Evolutionary conservation across 768 basidiomycete species (phyloP), one percentile per base, ranked within the genome.

Genomic region (Agrocybe chaxingu): DNA sequence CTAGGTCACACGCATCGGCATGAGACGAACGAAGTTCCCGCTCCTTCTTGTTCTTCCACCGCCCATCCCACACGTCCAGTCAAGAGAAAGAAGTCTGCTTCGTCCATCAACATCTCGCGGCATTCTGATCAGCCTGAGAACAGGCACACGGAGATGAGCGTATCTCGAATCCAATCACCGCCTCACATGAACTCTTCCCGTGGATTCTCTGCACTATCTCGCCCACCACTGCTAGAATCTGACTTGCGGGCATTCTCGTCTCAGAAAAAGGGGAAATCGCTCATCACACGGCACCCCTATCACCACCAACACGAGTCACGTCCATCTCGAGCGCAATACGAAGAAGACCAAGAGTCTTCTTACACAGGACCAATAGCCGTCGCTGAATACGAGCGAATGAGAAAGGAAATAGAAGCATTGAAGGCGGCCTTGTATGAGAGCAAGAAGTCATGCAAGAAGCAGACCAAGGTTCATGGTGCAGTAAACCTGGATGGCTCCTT

Each of bases 371-470:
- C 75, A 7, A 51, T 76, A 52, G 72, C 77, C 4, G 60, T 66
- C 9, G 71, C 76, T 9, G 82, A 84, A 57, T 73, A 73, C 47
- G 76, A 77, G n/a, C 72, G 71, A 34, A 64, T 85, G 64, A 80
- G 73, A 62, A 75, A 71, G 32, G 84, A 89, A 55, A 58, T 85
- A 4, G 83, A 86, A 42, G 49, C 54, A 4, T 68, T 82, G 54
- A 83, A 80, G 64, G 79, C 72, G 60, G 58, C 74, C 19, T 58
- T 72, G 5, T 65, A 70, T 16, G 77, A 81, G 12, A 67, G 61
- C 48, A 81, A 74, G 63, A 85, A 79, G 56, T 60, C 58, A 0
- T 61, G 73, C 0, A 83, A 76, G 67, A 80, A 79, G 51, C 80
- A 85, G 54, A 66, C 58, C 42, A 85, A 85, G 75, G 84, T 82